A percentile compares a stretch with the other conserved stretches of the same genome.
Conservation (phyloP, 2,329 filamentous ascomycete genomes). For the Hirsutella thompsonii region DNA sequence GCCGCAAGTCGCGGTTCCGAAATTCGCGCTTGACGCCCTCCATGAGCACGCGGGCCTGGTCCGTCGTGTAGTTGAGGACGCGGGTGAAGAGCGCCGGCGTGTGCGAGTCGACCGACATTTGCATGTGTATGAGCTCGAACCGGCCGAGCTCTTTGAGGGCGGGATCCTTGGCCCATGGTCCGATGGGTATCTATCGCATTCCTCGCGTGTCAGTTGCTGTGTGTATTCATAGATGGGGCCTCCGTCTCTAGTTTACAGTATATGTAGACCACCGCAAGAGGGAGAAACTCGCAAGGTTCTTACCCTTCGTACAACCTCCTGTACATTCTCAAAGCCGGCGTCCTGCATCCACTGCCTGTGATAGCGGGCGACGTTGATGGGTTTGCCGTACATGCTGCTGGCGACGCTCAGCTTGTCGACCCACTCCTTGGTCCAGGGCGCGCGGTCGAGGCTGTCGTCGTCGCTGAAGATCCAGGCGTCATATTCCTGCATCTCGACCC, state of each 20-base stretch:
- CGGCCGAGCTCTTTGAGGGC: slow-evolving; percentile 21
- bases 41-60: slow-evolving; percentile 27
- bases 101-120: slow-evolving; percentile 28
- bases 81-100: slow-evolving; percentile 26
- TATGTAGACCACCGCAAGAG: too few relatives aligned
- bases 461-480: slow-evolving; percentile 25
- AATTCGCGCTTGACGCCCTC: slow-evolving; percentile 26
- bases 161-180: slow-evolving; percentile 23
- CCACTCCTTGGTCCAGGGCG: slow-evolving; percentile 26
- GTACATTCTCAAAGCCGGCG: slow-evolving; percentile 23
- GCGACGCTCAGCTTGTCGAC: slow-evolving; percentile 20
- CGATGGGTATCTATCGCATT: slow-evolving; percentile 22
- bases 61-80: slow-evolving; percentile 22
- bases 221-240: slow-evolving; percentile 25
- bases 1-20: slow-evolving; percentile 16
- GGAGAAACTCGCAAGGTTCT: too few relatives aligned
- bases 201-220: slow-evolving; percentile 14
- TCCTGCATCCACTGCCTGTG: slow-evolving; percentile 25
- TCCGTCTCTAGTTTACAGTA: too few relatives aligned
- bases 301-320: slow-evolving; percentile 16
- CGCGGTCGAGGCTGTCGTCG: slow-evolving; percentile 22
- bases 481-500: slow-evolving; percentile 26
- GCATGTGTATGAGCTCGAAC: slow-evolving; percentile 25
- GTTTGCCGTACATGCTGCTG: slow-evolving; percentile 23
- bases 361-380: slow-evolving; percentile 21